Conservation (phyloP, 495 filamentous ascomycete genomes). For the Aspergillus sclerotioniger region DNA sequence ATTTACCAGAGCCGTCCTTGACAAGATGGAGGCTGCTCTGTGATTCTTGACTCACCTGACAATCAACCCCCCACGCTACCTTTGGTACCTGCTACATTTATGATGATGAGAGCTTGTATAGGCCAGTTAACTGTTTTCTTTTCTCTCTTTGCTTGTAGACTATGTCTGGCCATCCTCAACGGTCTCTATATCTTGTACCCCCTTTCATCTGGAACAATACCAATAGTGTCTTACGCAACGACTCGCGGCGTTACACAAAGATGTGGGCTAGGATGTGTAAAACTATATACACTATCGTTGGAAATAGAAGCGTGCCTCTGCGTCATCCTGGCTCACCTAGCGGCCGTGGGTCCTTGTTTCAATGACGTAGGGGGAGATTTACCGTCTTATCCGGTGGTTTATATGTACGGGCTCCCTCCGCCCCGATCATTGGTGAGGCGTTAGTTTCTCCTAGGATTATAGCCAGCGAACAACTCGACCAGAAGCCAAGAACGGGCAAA, state of each 20-base stretch:
- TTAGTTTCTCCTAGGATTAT: not conserved
- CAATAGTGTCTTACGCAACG: constrained; percentile 24
- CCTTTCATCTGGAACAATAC: constrained; percentile 31
- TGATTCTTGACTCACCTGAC: constrained; percentile 21
- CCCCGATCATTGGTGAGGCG: too few species aligned
- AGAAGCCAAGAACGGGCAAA: not conserved
- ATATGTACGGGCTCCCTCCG: too few species aligned
- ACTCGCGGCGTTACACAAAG: constrained; percentile 30
- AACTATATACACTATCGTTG: constrained; percentile 23
- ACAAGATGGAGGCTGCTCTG: constrained; percentile 78
- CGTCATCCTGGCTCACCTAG: not conserved
- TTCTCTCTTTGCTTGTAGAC: constrained; percentile 12
- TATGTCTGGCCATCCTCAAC: constrained; percentile 11
- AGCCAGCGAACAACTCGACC: not conserved
- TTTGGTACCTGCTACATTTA: constrained; percentile 24
- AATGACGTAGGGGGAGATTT: not conserved
- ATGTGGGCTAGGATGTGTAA: constrained; percentile 20
- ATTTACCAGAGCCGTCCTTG: constrained; percentile 89
- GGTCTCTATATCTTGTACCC: constrained; percentile 34
- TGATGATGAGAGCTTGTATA: constrained; percentile 22
- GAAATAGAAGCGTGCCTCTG: constrained; percentile 14
- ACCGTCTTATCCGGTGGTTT: not conserved
- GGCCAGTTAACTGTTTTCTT: constrained; percentile 9
- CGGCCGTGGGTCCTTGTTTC: not conserved
- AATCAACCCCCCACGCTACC: constrained; percentile 5